phyloP scores from a whole-genome alignment of 2,329 filamentous ascomycete species.

The Hypoxylon sp. region DNA sequence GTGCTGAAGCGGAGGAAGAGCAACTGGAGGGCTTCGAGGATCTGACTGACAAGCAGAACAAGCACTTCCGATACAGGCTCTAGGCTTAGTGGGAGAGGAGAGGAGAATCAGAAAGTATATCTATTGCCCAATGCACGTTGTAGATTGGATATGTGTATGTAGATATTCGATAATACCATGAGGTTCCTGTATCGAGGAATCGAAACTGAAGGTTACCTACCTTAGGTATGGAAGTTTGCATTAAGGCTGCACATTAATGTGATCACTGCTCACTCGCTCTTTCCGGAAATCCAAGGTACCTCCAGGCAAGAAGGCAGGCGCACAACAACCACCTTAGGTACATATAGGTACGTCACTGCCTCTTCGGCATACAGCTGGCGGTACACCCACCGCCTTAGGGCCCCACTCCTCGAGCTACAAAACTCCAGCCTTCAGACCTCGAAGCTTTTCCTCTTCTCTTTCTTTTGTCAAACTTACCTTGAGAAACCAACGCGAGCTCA shows the following conservation, averaged over 20 bases:
- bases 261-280: neutral
- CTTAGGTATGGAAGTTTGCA: neutral
- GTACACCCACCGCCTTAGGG: conserved; percentile 1
- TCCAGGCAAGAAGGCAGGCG: neutral
- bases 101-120: neutral
- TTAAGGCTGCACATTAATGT: neutral
- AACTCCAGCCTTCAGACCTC: neutral
- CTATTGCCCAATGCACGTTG: neutral
- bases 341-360: neutral
- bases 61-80: conserved; percentile 46
- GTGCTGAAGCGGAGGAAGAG: conserved; percentile 33
- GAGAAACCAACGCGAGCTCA: conserved; percentile 32
- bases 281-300: neutral
- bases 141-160: neutral
- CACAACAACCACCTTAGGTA: neutral
- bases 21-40: conserved; percentile 45
- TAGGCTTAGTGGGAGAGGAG: neutral
- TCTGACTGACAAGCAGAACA: conserved; percentile 47
- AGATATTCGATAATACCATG: neutral
- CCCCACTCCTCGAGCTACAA: conserved; percentile 11
- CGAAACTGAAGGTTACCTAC: neutral
- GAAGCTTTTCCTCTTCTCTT: conserved; percentile 1
- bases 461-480: conserved; percentile 32
- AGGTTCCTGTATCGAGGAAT: neutral
- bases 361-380: neutral